Evolutionary conservation across 257 asterid species (phyloP).

Genomic region (Solanum etuberosum): DNA sequence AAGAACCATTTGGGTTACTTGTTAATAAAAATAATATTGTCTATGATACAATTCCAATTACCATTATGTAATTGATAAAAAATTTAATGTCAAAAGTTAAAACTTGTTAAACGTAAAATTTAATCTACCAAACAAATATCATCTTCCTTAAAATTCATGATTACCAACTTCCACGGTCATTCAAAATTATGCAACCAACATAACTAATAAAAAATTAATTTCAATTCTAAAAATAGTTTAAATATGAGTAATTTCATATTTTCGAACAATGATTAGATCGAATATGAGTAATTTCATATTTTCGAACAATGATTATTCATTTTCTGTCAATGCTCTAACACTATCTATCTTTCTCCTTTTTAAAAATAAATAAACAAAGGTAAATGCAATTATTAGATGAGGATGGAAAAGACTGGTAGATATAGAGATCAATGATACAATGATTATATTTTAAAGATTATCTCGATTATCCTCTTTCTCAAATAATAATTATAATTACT

Average conservation of each 20-base stretch:
- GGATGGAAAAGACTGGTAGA: neutral
- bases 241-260: too few relatives aligned
- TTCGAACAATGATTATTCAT: too few relatives aligned
- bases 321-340: neutral
- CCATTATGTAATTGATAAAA: too few relatives aligned
- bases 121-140: neutral
- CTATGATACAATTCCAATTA: neutral
- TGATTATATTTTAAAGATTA: too few relatives aligned
- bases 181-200: too few relatives aligned
- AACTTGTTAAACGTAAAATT: neutral
- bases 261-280: too few relatives aligned
- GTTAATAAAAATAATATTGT: neutral
- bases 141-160: neutral
- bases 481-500: neutral
- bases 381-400: too few relatives aligned
- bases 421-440: neutral
- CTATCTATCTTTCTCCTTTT: neutral
- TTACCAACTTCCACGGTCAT: neutral
- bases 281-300: too few relatives aligned
- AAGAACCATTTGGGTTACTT: neutral
- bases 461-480: neutral
- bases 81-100: neutral
- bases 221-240: too few relatives aligned
- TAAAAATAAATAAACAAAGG: too few relatives aligned
- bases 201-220: too few relatives aligned